Conservation (phyloP, 2,329 filamentous ascomycete genomes). For the Cytospora piceicola region DNA sequence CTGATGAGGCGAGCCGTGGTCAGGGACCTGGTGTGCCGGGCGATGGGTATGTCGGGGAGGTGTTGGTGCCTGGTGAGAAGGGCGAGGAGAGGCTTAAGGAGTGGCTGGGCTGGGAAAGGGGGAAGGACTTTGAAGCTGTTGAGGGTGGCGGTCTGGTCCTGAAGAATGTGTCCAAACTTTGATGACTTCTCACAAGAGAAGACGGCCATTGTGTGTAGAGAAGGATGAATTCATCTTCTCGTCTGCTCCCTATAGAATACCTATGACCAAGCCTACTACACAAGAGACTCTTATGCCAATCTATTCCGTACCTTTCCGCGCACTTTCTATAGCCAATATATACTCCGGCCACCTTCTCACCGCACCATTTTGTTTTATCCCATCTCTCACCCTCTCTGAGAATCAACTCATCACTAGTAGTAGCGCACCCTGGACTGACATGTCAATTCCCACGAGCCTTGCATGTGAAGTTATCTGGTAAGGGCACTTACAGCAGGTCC, state of each 20-base stretch:
- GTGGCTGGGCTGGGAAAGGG: slow-evolving; percentile 80
- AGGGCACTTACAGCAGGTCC: background rate
- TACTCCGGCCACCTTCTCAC: background rate
- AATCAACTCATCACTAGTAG: background rate
- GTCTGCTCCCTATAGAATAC: background rate
- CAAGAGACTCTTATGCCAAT: background rate
- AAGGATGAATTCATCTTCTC: background rate
- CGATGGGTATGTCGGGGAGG: slow-evolving; percentile 65
- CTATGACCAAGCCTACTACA: background rate
- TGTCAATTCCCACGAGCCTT: background rate
- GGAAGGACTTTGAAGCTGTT: slow-evolving; percentile 69
- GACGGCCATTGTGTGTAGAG: background rate
- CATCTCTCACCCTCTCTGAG: background rate
- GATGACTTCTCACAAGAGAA: slow-evolving; percentile 28
- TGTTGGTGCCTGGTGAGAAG: slow-evolving; percentile 68
- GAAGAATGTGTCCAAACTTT: slow-evolving; percentile 51
- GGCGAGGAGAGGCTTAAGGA: slow-evolving; percentile 69
- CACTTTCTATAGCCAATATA: background rate
- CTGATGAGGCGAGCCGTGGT: slow-evolving; percentile 51
- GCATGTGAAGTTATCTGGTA: background rate
- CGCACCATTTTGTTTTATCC: background rate
- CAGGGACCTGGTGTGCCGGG: slow-evolving; percentile 70
- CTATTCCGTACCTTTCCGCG: background rate
- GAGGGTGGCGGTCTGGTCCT: slow-evolving; percentile 62
- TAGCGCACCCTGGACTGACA: background rate